Conservation (phyloP, 371 early-diverging fungal genomes). For the Saksenaea oblongispora region DNA sequence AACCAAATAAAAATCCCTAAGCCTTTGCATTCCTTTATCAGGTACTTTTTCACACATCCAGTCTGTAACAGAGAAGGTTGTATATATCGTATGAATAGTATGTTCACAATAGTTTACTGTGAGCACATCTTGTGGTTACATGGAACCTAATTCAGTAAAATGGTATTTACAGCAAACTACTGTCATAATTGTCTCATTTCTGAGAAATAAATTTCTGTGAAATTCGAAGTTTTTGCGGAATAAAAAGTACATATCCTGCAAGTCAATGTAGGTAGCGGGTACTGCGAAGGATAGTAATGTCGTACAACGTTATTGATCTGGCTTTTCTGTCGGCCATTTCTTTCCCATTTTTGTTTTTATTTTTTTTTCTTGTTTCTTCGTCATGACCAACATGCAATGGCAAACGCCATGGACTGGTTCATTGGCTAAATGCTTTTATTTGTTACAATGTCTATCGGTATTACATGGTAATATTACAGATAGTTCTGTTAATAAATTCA, state of each 20-base stretch:
- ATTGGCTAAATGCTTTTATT: neutral
- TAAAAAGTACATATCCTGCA: neutral
- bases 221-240: neutral
- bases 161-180: too few species aligned
- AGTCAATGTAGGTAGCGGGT: neutral
- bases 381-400: neutral
- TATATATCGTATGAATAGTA: too few species aligned
- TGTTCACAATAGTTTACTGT: too few species aligned
- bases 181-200: too few species aligned
- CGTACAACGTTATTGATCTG: conserved; percentile 4
- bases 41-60: too few species aligned
- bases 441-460: neutral
- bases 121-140: too few species aligned
- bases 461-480: neutral
- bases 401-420: neutral
- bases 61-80: too few species aligned
- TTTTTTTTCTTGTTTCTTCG: neutral
- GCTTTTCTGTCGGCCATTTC: conserved; percentile 3
- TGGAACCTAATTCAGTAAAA: too few species aligned
- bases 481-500: neutral
- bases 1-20: too few species aligned
- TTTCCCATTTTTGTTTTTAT: neutral
- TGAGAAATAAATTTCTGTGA: neutral
- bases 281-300: neutral
- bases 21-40: too few species aligned